These are phyloP conservation scores for Cardiospermum halicacabum DNA, from an alignment of 345 rosid genomes.

Conservation along the genomic window DNA sequence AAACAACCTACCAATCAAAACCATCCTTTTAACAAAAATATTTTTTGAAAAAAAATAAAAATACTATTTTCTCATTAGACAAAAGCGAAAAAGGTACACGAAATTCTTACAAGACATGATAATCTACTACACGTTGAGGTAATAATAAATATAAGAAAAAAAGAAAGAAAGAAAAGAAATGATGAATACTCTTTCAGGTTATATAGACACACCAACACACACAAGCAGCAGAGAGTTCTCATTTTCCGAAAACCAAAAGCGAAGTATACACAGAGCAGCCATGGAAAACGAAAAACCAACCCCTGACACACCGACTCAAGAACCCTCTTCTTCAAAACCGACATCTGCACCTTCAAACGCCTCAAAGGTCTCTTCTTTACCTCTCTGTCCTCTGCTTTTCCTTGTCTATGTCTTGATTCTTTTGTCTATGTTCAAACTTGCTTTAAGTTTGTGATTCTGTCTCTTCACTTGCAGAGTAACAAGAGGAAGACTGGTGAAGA, in stretches of 20 bases:
- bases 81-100: not conserved
- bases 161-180: too few species aligned
- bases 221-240: slow-evolving; percentile 5
- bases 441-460: not conserved
- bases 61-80: too few species aligned
- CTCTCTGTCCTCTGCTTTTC: not conserved
- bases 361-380: slow-evolving; percentile 7
- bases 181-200: too few species aligned
- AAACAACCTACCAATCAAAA: too few species aligned
- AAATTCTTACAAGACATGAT: not conserved
- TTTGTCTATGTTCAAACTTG: not conserved
- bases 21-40: too few species aligned
- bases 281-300: slow-evolving; percentile 1
- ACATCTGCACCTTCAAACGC: not conserved
- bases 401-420: not conserved
- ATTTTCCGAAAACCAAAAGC: not conserved
- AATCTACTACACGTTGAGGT: not conserved
- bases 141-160: not conserved
- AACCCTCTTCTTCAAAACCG: not conserved
- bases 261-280: too few species aligned
- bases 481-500: slow-evolving; percentile 13
- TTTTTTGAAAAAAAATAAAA: too few species aligned
- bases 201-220: not conserved
- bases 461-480: slow-evolving; percentile 5
- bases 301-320: not conserved